Conservation (phyloP, 192 early-diverging fungal genomes). For the Paraglomus brasilianum region DNA sequence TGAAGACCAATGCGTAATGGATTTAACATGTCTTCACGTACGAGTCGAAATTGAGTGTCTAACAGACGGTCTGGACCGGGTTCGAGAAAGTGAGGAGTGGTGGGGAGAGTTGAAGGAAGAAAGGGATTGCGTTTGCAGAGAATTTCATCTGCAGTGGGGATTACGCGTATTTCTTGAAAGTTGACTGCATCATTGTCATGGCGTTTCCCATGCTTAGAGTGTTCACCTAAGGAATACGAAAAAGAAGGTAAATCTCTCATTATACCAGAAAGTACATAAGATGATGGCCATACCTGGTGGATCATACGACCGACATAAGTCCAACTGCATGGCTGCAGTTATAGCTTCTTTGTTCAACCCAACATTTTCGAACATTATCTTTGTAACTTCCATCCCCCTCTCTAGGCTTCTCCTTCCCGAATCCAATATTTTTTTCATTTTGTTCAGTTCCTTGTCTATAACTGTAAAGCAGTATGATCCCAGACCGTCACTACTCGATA, state of each 20-base stretch:
- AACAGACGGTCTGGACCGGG: slow-evolving; percentile 47
- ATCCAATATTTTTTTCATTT: background rate
- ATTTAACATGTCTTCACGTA: slow-evolving; percentile 57
- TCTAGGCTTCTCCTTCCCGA: background rate
- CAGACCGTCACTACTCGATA: too few species aligned
- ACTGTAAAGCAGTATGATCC: slow-evolving; percentile 6
- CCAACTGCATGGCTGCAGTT: background rate
- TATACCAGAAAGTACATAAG: too few species aligned
- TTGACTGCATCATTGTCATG: slow-evolving; percentile 57
- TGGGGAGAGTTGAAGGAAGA: slow-evolving; percentile 45
- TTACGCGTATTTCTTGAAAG: slow-evolving; percentile 46
- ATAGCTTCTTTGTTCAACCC: background rate
- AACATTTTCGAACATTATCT: too few species aligned
- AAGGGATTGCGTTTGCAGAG: slow-evolving; percentile 36
- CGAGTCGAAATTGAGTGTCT: slow-evolving; percentile 59
- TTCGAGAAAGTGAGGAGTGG: slow-evolving; percentile 48
- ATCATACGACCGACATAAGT: background rate
- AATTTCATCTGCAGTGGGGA: slow-evolving; percentile 58
- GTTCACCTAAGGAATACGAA: slow-evolving; percentile 22
- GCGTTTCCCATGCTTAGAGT: slow-evolving; percentile 39
- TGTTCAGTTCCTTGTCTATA: slow-evolving; percentile 9
- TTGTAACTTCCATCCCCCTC: background rate
- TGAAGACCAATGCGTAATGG: slow-evolving; percentile 43
- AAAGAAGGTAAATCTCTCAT: background rate
- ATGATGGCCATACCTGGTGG: background rate